Evolutionary conservation across 768 basidiomycete species (phyloP), one percentile per base, ranked within the genome.

Genomic region (Paxillus ammoniavirescens): DNA sequence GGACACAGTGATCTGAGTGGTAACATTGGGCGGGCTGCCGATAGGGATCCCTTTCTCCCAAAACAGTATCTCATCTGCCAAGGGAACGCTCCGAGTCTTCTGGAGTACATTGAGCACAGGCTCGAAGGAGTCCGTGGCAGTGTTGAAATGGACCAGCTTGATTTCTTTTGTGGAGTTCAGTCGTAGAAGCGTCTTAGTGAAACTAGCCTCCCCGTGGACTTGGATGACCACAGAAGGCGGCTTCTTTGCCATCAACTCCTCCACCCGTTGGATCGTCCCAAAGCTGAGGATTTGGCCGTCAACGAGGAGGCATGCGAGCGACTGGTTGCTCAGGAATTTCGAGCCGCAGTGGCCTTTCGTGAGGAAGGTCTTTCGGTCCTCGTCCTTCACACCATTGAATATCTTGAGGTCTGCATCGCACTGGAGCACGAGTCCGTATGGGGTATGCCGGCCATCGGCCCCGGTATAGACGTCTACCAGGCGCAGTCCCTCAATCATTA

Each of bases 31-130:
- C 0, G 62, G 69, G 28, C 55, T 48, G 18, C 50, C 37, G 6
- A 65, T 48, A 8, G 43, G 33, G 12, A 33, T 30, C 17, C 64
- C 71, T 5, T 68, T 49, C 10, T 75, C 72, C 84, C 86, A 87
- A 31, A 79, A 72, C 0, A 87, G 57, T 13, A 88, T 61, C 53
- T 86, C 84, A 2, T 70, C 61, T 0, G 73, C 65, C 3, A 87
- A 69, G 0, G 83, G 79, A 5, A 87, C 60, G 0, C 50, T 53
- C 8, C 57, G 72, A 52, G 73, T 76, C 14, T 71, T 60, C 64
- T 88, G 78, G 23, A 89, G 70, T 2, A 76, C 79, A 40, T 66
- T 76, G n/a, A 89, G 73, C 26, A 87, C 73, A 2, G 84, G 84
- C 58, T 84, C 79, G 52, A 79, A 87, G 0, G 86, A 71, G 60